phyloP scores from a whole-genome alignment of 805 yeast genomes.

The Teunomyces panamensis region DNA sequence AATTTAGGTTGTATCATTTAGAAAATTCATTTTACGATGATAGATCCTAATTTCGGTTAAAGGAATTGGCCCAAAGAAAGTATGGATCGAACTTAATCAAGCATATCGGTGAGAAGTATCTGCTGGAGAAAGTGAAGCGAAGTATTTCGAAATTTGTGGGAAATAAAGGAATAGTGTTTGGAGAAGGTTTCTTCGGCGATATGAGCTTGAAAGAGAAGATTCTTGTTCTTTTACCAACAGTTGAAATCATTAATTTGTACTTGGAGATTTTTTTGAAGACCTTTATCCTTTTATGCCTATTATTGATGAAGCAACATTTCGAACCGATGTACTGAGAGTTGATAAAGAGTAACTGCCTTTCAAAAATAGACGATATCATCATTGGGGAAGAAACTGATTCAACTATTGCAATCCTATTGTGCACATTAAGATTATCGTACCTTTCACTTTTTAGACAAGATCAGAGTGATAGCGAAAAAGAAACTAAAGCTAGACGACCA shows the following conservation, averaged over 20 bases:
- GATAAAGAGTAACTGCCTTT: background rate
- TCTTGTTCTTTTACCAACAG: background rate
- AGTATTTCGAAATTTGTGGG: slow-evolving; percentile 8
- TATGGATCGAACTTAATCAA: slow-evolving; percentile 3
- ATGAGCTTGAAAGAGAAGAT: background rate
- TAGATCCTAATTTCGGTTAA: slow-evolving; percentile 3
- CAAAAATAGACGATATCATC: background rate
- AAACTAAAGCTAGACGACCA: background rate
- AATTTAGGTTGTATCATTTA: slow-evolving; percentile 2
- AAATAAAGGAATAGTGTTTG: slow-evolving; percentile 8
- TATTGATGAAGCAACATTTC: background rate
- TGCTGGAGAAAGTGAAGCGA: slow-evolving; percentile 1
- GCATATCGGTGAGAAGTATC: background rate
- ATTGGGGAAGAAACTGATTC: slow-evolving; percentile 11
- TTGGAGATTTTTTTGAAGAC: background rate
- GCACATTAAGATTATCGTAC: slow-evolving; percentile 15
- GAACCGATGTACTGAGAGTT: slow-evolving; percentile 6
- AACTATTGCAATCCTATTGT: slow-evolving; percentile 12
- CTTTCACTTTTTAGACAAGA: slow-evolving; percentile 14
- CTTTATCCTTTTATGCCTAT: background rate
- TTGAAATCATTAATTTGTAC: background rate
- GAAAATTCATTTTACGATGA: background rate
- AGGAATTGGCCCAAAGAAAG: background rate
- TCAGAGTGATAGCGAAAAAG: slow-evolving; percentile 9
- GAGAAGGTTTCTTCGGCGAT: background rate